A percentile compares a stretch with the other conserved stretches of the same genome.
Evolutionary conservation across 495 filamentous ascomycete species (phyloP).

Genomic region (Penicillium taxi): DNA sequence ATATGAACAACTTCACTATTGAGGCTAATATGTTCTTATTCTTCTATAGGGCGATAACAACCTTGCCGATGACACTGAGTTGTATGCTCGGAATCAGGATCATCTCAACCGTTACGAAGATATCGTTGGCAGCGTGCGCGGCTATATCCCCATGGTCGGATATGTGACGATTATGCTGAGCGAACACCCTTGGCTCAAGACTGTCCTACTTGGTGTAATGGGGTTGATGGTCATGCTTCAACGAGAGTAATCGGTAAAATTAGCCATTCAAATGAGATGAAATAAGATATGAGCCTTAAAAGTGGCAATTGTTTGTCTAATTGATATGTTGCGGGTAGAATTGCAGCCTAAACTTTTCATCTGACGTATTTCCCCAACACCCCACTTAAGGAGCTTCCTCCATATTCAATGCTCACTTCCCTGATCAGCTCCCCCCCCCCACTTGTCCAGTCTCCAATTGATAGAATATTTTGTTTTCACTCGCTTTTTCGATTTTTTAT

Average conservation of each 20-base stretch:
- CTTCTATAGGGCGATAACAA: slow-evolving; percentile 77
- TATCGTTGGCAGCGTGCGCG: slow-evolving; percentile 78
- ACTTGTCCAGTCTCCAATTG: slow-evolving; percentile 28
- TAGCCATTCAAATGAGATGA: no score
- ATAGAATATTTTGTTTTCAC: slow-evolving; percentile 17
- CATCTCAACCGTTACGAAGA: slow-evolving; percentile 77
- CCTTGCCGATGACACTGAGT: slow-evolving; percentile 82
- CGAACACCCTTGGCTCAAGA: slow-evolving; percentile 97
- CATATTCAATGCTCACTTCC: no score
- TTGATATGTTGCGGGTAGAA: background rate
- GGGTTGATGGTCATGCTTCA: slow-evolving; percentile 90
- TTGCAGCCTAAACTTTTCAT: no score
- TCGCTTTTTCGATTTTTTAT: slow-evolving; percentile 13
- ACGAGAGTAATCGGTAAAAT: slow-evolving; percentile 53
- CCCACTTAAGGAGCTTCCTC: slow-evolving; percentile 7
- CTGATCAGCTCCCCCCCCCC: slow-evolving; percentile 5
- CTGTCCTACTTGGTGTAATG: slow-evolving; percentile 88
- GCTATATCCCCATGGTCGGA: slow-evolving; percentile 91
- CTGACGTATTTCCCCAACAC: slow-evolving; percentile 26
- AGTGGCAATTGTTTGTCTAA: background rate
- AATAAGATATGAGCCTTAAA: background rate
- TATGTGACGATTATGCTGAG: slow-evolving; percentile 96
- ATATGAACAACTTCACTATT: background rate
- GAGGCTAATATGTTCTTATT: background rate
- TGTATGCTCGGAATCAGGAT: slow-evolving; percentile 73